Evolutionary conservation across 176 grass and related monocot genomes (phyloP), one percentile per base, ranked within the genome.

Genomic region (Eragrostis nindensis): DNA sequence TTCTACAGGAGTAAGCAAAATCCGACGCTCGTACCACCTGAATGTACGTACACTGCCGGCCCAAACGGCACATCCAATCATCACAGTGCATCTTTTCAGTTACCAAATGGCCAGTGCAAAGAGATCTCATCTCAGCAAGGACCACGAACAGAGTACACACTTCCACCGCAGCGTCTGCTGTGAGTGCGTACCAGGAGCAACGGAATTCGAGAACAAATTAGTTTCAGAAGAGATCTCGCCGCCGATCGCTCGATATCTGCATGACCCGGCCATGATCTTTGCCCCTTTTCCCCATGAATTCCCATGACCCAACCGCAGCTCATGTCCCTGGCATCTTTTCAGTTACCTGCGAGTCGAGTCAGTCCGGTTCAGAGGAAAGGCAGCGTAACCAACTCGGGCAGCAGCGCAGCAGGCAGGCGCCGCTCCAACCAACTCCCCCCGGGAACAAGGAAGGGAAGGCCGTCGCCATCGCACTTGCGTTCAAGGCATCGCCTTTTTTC

Each of bases 381-480:
- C 53, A 52, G 63, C 59, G 18, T 29, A 83, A 87, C 86, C 57
- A 83, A 87, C 73, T 32, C 18, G 76, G 56, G 77, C 27, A 36
- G 42, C 8, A 36, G 62, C 1, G 36, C 45, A 44, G 4, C 46
- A 48, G 12, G 3, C 60, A 64, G 26, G 25, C 53, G 39, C 83
- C 48, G 40, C 62, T 49, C 52, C 55, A 75, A 76, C 64, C 68
- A 85, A 89, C 77, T 48, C 49, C 68, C 68, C 56, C 52, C 43
- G 10, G 15, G 15, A 77, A 60, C 27, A 5, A 9, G 61, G 61
- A 3, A 7, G 24, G 22, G 26, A 38, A 61, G 61, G 27, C 32
- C 71, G 76, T 69, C 67, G 59, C 60, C 60, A 66, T 70, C 52
- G 18, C 76, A 46, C 52, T 85, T 85, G 77, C 87, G 81, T 80